A percentile compares a stretch with the other conserved stretches of the same genome.
Evolutionary conservation across 805 yeast species (phyloP).

Genomic region (Cyberlindnera mycetangii): DNA sequence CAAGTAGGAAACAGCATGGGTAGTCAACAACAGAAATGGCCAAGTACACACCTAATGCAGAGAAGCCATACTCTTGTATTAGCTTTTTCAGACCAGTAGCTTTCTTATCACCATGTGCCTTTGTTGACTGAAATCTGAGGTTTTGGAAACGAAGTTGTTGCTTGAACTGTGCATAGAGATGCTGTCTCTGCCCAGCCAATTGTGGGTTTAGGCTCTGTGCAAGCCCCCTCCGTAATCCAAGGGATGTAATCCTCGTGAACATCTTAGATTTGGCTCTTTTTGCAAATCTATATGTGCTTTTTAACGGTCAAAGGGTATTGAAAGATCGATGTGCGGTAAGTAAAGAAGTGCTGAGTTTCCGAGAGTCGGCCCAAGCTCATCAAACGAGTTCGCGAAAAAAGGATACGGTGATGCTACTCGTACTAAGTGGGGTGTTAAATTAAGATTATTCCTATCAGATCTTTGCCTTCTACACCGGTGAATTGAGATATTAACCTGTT

Average conservation of each 20-base stretch:
- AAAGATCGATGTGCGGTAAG: too few species aligned
- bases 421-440: too few species aligned
- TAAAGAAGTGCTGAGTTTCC: not conserved
- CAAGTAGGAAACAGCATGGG: slow-evolving; percentile 78
- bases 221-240: slow-evolving; percentile 11
- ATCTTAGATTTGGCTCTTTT: too few species aligned
- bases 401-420: too few species aligned
- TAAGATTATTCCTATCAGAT: too few species aligned
- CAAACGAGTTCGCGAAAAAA: slow-evolving; percentile 4
- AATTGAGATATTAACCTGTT: too few species aligned
- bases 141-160: slow-evolving; percentile 8
- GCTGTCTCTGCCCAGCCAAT: slow-evolving; percentile 8
- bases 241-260: slow-evolving; percentile 1
- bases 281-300: too few species aligned
- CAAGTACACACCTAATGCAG: slow-evolving; percentile 84
- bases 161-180: slow-evolving; percentile 6
- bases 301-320: not conserved
- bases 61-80: slow-evolving; percentile 83
- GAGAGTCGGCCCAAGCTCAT: not conserved
- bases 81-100: slow-evolving; percentile 49
- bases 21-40: slow-evolving; percentile 72
- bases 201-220: slow-evolving; percentile 4
- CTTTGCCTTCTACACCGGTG: too few species aligned
- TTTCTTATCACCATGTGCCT: slow-evolving; percentile 14
- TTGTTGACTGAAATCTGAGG: slow-evolving; percentile 16